These are phyloP conservation scores for Zymoseptoria crescenta DNA, from an alignment of 2,329 filamentous ascomycete genomes.

Conservation along the genomic window DNA sequence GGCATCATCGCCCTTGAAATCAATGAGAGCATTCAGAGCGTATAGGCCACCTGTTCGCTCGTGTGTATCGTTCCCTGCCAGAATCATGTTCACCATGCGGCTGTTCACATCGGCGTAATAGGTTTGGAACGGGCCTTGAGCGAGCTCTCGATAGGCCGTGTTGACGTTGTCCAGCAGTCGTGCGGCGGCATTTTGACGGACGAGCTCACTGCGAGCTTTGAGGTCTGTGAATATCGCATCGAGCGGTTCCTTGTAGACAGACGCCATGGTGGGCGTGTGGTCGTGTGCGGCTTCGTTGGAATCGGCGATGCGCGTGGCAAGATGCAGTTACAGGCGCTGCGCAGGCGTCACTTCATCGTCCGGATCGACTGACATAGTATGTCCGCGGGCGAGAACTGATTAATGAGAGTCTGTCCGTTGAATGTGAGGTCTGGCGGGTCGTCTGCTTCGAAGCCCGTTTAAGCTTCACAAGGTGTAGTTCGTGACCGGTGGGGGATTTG, in stretches of 20 bases:
- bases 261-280: constrained; percentile 19
- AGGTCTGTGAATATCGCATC: constrained; percentile 27
- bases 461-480: too few relatives aligned
- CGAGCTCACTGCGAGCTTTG: constrained; percentile 22
- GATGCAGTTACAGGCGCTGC: not conserved
- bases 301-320: not conserved
- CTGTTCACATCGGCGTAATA: constrained; percentile 59
- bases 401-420: not conserved
- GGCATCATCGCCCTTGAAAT: constrained; percentile 91
- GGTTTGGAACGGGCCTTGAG: constrained; percentile 66
- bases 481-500: not conserved
- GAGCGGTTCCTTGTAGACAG: constrained; percentile 25
- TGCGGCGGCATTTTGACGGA: constrained; percentile 23
- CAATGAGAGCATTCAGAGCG: constrained; percentile 84
- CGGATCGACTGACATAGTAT: constrained; percentile 1
- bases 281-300: not conserved
- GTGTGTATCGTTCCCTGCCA: constrained; percentile 75
- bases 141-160: constrained; percentile 52
- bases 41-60: constrained; percentile 89
- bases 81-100: constrained; percentile 64
- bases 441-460: not conserved
- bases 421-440: not conserved
- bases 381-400: not conserved
- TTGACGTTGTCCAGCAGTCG: constrained; percentile 26
- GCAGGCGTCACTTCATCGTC: constrained; percentile 4